Percentiles rank a stretch among this genome's conserved stretches.
phyloP scores from a whole-genome alignment of 768 basidiomycete genomes.

The button mushroom (Agaricus bisporus) region DNA sequence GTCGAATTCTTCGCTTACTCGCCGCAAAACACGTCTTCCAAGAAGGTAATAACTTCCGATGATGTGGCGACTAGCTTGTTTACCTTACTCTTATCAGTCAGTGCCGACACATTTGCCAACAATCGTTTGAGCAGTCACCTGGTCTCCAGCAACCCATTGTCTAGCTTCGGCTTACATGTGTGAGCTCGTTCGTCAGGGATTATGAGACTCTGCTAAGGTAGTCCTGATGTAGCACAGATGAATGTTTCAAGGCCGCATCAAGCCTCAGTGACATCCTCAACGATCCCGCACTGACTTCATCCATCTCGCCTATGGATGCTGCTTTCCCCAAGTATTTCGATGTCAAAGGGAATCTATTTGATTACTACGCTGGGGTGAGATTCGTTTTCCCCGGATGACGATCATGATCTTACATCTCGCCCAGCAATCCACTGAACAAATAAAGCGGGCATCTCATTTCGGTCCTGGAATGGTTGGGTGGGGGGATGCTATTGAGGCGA shows the following conservation, averaged over 20 bases:
- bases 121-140: conserved; percentile 34
- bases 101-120: conserved; percentile 9
- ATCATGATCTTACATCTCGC: too few species aligned
- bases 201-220: background rate
- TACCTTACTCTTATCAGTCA: conserved; percentile 16
- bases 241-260: conserved; percentile 16
- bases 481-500: conserved; percentile 24
- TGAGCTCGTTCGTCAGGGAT: background rate
- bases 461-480: conserved; percentile 27
- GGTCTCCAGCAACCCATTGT: conserved; percentile 19
- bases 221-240: conserved; percentile 14
- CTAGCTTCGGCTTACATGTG: conserved; percentile 21
- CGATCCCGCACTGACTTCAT: conserved; percentile 25
- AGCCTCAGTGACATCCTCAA: conserved; percentile 27
- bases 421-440: background rate
- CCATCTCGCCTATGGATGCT: conserved; percentile 17
- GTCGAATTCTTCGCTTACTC: too few species aligned
- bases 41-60: too few species aligned
- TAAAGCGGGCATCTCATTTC: conserved; percentile 17
- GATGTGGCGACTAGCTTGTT: too few species aligned
- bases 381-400: too few species aligned
- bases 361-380: conserved; percentile 17
- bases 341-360: too few species aligned
- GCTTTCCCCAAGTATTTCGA: conserved; percentile 21
- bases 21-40: too few species aligned